These are phyloP conservation scores for Pseudogymnoascus sp. DNA, from an alignment of 2,329 filamentous ascomycete species.

Conservation along the genomic window DNA sequence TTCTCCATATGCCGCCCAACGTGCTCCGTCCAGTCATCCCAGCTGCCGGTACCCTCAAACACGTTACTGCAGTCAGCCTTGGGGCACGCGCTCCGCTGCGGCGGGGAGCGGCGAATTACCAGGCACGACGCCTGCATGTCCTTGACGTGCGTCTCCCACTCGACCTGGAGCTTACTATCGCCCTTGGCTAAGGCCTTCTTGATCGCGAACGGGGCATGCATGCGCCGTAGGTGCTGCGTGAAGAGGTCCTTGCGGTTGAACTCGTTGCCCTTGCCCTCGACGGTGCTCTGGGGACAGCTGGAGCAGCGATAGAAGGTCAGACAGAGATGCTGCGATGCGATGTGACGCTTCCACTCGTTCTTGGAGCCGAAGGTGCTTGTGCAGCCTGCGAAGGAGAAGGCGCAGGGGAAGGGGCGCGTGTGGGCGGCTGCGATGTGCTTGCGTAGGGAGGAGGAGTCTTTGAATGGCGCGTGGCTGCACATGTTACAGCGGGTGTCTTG, in stretches of 20 bases:
- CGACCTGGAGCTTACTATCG: conserved; percentile 48
- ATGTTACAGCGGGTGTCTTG: conserved; percentile 54
- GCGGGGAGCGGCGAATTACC: conserved; percentile 58
- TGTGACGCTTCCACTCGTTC: conserved; percentile 97
- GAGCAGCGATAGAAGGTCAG: conserved; percentile 58
- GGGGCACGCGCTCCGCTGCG: conserved; percentile 62
- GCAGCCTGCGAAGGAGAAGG: conserved; percentile 79
- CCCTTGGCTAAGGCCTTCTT: conserved; percentile 49
- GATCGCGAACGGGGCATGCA: conserved; percentile 71
- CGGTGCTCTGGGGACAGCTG: conserved; percentile 45
- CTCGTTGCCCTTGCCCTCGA: conserved; percentile 53
- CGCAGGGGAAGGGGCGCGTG: conserved; percentile 72
- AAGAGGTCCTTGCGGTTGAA: conserved; percentile 97
- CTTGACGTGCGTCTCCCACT: conserved; percentile 59
- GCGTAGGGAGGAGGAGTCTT: conserved; percentile 56
- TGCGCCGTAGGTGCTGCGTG: conserved; percentile 85
- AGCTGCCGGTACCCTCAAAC: conserved; percentile 66
- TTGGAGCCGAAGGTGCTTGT: conserved; percentile 79
- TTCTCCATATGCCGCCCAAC: conserved; percentile 84
- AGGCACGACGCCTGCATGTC: conserved; percentile 69
- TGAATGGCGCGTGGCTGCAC: conserved; percentile 58
- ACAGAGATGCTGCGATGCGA: conserved; percentile 80
- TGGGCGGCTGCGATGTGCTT: conserved; percentile 63
- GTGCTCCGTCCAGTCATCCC: conserved; percentile 91
- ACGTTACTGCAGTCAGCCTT: conserved; percentile 60